Evolutionary conservation across 2,329 filamentous ascomycete species (phyloP), one percentile per base, ranked within the genome.

Genomic region (Fusarium tanahbumbuense): DNA sequence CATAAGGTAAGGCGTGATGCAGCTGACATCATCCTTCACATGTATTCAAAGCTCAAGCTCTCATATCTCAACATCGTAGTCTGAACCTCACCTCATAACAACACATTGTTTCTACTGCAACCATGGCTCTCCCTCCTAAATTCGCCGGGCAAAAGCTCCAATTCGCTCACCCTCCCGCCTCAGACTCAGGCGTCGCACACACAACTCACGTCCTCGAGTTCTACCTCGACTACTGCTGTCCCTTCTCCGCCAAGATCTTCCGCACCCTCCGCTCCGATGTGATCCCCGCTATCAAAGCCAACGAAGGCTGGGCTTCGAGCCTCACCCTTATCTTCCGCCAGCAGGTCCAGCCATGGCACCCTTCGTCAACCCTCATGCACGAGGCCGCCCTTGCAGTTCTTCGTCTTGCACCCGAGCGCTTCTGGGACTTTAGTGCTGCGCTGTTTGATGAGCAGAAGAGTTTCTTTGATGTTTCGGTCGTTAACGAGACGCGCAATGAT

Each of bases 311-410:
- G 78, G 78, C 83, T 16, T 72, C 83, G 64, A 86, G 85, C 66
- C 82, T 97, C 5, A 86, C 92, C 74, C 85, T 97, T 73, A 88
- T 98, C 76, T 93, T 98, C 85, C 91, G 94, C 52, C 94, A 95
- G 79, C 94, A 97, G 79, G 89, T 98, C 76, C 94, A 97, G 83
- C 93, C 94, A 16, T 97, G 95, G 95, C 94, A 98, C 82, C 95
- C 95, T 3, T 93, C 92, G 22, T 94, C 89, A 42, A 94, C 92
- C 9, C 86, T 94, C 13, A 85, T 88, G 59, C 93, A 95, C 83
- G 95, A 98, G 86, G 92, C 94, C 32, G 94, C 85, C 6, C 87
- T 93, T 32, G 95, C 94, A 5, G 93, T 98, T 2, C 86, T 95
- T 73, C 87, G 87, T 54, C 80, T 93, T 9, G 83, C 88, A 4